These are phyloP conservation scores for Amanita rimosa DNA, from an alignment of 768 basidiomycete species.

Conservation along the genomic window DNA sequence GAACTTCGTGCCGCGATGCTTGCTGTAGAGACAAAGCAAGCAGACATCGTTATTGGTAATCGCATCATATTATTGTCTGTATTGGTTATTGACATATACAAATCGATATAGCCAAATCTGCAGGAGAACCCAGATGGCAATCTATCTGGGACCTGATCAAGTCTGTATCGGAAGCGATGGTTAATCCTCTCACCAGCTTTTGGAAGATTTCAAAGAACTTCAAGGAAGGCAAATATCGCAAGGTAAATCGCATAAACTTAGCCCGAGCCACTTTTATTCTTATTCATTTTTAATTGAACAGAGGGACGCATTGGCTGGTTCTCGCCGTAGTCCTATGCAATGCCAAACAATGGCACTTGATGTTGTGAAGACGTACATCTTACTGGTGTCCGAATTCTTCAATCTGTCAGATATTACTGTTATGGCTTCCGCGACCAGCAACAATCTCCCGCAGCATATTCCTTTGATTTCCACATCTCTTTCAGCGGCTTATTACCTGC, in stretches of 20 bases:
- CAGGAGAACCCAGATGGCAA: constrained; percentile 74
- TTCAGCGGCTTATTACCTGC: constrained; percentile 72
- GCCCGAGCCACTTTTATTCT: background rate
- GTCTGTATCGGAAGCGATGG: constrained; percentile 74
- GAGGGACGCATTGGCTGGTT: constrained; percentile 24
- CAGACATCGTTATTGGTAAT: constrained; percentile 50
- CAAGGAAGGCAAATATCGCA: constrained; percentile 88
- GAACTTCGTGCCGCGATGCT: constrained; percentile 52
- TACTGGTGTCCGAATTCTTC: constrained; percentile 81
- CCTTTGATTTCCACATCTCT: constrained; percentile 73
- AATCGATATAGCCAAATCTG: constrained; percentile 43
- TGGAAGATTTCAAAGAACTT: constrained; percentile 89
- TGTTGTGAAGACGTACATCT: constrained; percentile 77
- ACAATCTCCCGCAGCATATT: constrained; percentile 37
- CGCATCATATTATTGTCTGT: constrained; percentile 9
- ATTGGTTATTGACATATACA: background rate
- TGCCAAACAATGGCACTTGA: constrained; percentile 83
- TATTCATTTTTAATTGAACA: constrained; percentile 9
- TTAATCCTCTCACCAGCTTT: constrained; percentile 82
- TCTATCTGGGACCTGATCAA: constrained; percentile 71
- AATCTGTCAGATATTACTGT: constrained; percentile 59
- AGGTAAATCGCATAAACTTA: constrained; percentile 33
- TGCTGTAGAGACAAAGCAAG: constrained; percentile 51
- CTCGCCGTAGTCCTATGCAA: constrained; percentile 73
- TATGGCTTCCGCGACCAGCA: constrained; percentile 37